Evolutionary conservation across 2,329 filamentous ascomycete genomes (phyloP).

Genomic region (Pyrenophora graminea): DNA sequence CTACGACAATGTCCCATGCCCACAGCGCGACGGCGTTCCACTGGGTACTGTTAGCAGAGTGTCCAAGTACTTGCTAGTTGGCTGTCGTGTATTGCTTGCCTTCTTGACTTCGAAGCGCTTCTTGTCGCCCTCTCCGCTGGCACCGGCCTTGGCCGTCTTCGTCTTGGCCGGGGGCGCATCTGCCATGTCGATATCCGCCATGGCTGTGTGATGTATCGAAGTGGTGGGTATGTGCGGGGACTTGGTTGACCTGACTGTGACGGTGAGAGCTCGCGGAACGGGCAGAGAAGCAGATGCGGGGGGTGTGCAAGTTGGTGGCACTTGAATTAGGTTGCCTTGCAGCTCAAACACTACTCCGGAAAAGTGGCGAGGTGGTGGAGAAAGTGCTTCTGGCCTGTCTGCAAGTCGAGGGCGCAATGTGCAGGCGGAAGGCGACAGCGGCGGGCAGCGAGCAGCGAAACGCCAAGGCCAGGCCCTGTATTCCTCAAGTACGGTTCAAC

Average conservation of each 20-base stretch:
- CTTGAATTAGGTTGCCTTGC: not conserved
- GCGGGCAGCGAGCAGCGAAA: slow-evolving; percentile 10
- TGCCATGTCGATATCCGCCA: slow-evolving; percentile 97
- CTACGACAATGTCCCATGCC: slow-evolving; percentile 99
- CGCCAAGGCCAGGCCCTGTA: slow-evolving; percentile 18
- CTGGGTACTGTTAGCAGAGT: slow-evolving; percentile 54
- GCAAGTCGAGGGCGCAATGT: slow-evolving; percentile 7
- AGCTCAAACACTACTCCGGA: slow-evolving; percentile 7
- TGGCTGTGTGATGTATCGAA: slow-evolving; percentile 48
- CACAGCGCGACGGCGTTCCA: slow-evolving; percentile 98
- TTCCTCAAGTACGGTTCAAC: slow-evolving; percentile 3
- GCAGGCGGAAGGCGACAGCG: slow-evolving; percentile 20
- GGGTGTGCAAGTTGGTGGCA: not conserved
- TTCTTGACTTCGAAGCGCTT: slow-evolving; percentile 99
- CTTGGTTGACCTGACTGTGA: slow-evolving; percentile 1
- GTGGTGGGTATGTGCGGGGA: slow-evolving; percentile 27
- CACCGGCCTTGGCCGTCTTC: slow-evolving; percentile 56
- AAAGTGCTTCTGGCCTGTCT: not conserved
- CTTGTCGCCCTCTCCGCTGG: slow-evolving; percentile 68
- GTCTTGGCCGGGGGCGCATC: slow-evolving; percentile 69
- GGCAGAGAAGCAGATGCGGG: not conserved
- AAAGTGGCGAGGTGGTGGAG: slow-evolving; percentile 11
- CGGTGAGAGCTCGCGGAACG: slow-evolving; percentile 3
- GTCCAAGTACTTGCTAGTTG: not conserved
- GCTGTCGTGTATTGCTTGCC: slow-evolving; percentile 56